Evolutionary conservation across 73 alveolate species (phyloP).

Genomic region (Effrenium voratum): DNA sequence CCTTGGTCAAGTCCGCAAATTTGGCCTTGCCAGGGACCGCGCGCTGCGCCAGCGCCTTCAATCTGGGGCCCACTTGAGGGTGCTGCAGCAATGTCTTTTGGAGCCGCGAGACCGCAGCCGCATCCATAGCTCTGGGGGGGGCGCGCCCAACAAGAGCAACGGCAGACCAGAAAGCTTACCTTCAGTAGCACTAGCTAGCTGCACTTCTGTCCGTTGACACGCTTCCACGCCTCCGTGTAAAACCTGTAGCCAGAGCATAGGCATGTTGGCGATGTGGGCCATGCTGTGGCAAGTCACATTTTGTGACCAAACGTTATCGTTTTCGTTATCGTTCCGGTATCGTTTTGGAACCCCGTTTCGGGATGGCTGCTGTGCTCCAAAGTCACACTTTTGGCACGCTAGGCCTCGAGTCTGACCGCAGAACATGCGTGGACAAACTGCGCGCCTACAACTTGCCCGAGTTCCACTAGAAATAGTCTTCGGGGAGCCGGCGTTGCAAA

Average conservation of each 20-base stretch:
- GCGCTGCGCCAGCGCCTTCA: neutral
- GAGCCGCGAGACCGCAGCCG: neutral
- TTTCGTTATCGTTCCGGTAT: no score
- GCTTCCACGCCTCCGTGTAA: neutral
- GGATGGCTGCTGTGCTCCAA: no score
- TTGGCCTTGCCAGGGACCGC: neutral
- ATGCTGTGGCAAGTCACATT: neutral
- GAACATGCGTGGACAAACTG: no score
- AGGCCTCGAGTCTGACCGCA: no score
- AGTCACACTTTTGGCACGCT: no score
- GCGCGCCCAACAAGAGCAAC: neutral
- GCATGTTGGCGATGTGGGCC: neutral
- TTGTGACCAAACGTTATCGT: neutral
- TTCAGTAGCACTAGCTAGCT: neutral
- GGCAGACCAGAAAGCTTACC: neutral
- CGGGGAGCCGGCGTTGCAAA: no score
- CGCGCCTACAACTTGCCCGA: no score
- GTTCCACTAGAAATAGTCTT: no score
- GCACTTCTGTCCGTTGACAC: neutral
- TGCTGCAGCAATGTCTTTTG: neutral
- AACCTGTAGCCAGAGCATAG: no score
- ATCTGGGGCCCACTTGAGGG: neutral
- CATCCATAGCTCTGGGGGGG: neutral
- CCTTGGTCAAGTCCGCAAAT: neutral
- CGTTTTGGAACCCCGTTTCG: no score